These are phyloP conservation scores for Pulveroboletus sp. DNA, from an alignment of 768 basidiomycete genomes.

Conservation along the genomic window DNA sequence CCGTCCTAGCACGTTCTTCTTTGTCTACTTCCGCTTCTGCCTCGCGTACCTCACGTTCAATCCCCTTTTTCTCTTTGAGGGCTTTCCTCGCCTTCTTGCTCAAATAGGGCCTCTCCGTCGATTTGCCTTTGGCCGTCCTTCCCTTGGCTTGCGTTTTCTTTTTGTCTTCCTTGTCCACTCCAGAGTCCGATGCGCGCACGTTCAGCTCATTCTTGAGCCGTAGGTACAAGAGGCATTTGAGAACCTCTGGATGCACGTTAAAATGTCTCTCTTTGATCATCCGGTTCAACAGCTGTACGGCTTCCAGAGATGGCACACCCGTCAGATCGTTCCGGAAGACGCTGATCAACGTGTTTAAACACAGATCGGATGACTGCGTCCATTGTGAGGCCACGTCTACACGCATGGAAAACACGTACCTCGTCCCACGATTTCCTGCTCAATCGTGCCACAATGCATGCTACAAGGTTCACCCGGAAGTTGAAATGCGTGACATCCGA, in stretches of 20 bases:
- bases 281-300: constrained; percentile 86
- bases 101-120: constrained; percentile 64
- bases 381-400: not conserved
- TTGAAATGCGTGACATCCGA: constrained; percentile 93
- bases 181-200: constrained; percentile 72
- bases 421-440: constrained; percentile 89
- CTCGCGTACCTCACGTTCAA: constrained; percentile 89
- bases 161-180: constrained; percentile 52
- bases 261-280: constrained; percentile 95
- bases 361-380: constrained; percentile 77
- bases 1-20: constrained; percentile 81
- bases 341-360: constrained; percentile 74
- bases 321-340: constrained; percentile 84
- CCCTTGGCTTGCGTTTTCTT: constrained; percentile 34
- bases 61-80: constrained; percentile 84
- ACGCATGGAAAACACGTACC: constrained; percentile 45
- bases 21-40: constrained; percentile 92
- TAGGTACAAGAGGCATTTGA: constrained; percentile 80
- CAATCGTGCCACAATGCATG: constrained; percentile 75
- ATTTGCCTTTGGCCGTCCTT: constrained; percentile 51
- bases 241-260: constrained; percentile 84
- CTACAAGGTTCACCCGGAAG: constrained; percentile 91
- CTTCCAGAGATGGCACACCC: constrained; percentile 79
- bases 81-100: constrained; percentile 91
- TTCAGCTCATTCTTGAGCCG: constrained; percentile 85